These are phyloP conservation scores for Cercospora sesami DNA, from an alignment of 2,329 filamentous ascomycete species.

Conservation along the genomic window DNA sequence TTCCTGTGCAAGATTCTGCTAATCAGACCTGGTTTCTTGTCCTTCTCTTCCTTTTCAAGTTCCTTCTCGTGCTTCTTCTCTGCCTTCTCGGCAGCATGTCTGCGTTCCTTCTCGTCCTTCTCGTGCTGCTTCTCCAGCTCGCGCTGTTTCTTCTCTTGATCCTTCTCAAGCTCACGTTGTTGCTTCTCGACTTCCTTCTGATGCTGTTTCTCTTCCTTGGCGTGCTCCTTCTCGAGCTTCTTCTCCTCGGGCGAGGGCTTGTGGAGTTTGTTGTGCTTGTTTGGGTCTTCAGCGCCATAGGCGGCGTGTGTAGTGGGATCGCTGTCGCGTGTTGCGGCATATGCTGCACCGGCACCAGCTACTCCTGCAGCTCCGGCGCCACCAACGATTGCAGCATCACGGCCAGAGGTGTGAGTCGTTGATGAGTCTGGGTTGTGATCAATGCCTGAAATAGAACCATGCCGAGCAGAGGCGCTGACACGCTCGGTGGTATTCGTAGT, in stretches of 20 bases:
- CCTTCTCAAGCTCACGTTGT: slow-evolving; percentile 29
- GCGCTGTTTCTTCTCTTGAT: slow-evolving; percentile 23
- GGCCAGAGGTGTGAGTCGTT: slow-evolving; percentile 30
- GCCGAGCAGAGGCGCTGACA: slow-evolving; percentile 23
- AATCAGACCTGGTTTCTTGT: slow-evolving; percentile 37
- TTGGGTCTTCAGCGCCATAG: slow-evolving; percentile 25
- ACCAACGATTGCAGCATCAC: slow-evolving; percentile 38
- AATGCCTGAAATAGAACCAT: slow-evolving; percentile 28
- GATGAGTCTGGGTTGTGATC: background rate
- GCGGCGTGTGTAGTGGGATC: slow-evolving; percentile 16
- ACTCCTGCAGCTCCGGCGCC: slow-evolving; percentile 35
- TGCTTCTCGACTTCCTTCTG: slow-evolving; percentile 17
- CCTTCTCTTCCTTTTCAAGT: slow-evolving; percentile 36
- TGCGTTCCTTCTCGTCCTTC: slow-evolving; percentile 23
- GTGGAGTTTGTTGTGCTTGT: slow-evolving; percentile 24
- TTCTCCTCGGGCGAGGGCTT: slow-evolving; percentile 20
- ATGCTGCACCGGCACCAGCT: slow-evolving; percentile 32
- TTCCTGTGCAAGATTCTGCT: slow-evolving; percentile 34
- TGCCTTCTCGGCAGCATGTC: slow-evolving; percentile 21
- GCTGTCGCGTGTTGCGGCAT: slow-evolving; percentile 14
- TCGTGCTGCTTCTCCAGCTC: slow-evolving; percentile 29
- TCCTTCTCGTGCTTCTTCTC: slow-evolving; percentile 35
- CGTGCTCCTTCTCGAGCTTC: slow-evolving; percentile 28
- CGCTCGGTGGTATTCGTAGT: background rate
- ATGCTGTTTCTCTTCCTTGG: slow-evolving; percentile 24